Conservation (phyloP, 495 filamentous ascomycete species). For the Daldinia childiae region DNA sequence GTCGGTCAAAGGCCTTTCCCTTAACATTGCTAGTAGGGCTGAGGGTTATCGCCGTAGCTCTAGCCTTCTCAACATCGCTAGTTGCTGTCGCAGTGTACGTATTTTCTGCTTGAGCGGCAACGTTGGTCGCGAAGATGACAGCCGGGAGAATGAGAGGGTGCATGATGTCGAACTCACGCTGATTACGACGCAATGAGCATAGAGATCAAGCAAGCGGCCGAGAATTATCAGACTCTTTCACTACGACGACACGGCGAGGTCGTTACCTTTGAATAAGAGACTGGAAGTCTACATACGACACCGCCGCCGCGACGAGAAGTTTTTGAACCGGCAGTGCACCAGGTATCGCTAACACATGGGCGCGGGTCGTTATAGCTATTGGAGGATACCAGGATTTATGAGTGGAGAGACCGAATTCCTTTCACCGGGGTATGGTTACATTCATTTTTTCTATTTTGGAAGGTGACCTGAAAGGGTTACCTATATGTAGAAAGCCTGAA, state of each 20-base stretch:
- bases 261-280: background rate
- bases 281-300: background rate
- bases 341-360: constrained; percentile 25
- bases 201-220: background rate
- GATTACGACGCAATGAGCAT: background rate
- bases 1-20: constrained; percentile 72
- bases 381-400: constrained; percentile 4
- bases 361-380: constrained; percentile 11
- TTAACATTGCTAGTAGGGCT: constrained; percentile 68
- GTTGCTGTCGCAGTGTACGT: constrained; percentile 46
- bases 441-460: constrained; percentile 29
- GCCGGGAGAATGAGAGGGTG: constrained; percentile 29
- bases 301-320: background rate
- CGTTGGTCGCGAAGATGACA: constrained; percentile 26
- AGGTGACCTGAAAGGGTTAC: constrained; percentile 18
- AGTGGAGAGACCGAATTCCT: constrained; percentile 10
- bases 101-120: constrained; percentile 41
- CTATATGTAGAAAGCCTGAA: background rate
- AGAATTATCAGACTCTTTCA: background rate
- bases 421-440: constrained; percentile 25
- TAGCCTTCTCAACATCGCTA: constrained; percentile 43
- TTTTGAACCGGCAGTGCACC: background rate
- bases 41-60: constrained; percentile 49
- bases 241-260: background rate
- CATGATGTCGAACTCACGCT: constrained; percentile 27